phyloP scores from a whole-genome alignment of 2,329 filamentous ascomycete species.

The Sclerotinia trifoliorum region DNA sequence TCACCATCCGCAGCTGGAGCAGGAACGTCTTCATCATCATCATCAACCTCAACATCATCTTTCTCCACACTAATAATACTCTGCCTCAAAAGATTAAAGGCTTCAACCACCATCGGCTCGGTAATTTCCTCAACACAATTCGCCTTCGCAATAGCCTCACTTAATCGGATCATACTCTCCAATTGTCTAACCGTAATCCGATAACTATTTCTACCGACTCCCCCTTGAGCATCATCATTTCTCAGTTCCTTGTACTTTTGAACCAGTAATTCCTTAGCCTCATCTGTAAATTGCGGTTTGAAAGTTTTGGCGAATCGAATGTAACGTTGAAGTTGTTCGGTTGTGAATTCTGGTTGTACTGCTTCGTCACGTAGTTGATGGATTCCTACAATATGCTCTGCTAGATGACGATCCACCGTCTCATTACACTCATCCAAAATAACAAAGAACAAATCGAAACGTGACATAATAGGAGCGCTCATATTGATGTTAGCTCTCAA shows the following conservation, averaged over 20 bases:
- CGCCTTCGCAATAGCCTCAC: conserved; percentile 96
- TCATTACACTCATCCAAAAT: conserved; percentile 97
- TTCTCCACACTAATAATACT: conserved; percentile 98
- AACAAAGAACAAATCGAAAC: conserved; percentile 98
- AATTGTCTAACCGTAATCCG: conserved; percentile 95
- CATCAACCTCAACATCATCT: conserved; percentile 70
- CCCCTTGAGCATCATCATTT: conserved; percentile 89
- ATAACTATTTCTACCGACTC: conserved; percentile 91
- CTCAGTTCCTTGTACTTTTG: conserved; percentile 94
- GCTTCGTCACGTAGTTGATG: conserved; percentile 92
- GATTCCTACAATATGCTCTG: conserved; percentile 90
- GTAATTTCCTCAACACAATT: conserved; percentile 93
- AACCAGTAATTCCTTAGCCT: conserved; percentile 82
- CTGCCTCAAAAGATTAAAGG: conserved; percentile 85
- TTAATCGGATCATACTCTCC: conserved; percentile 91
- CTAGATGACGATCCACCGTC: conserved; percentile 82
- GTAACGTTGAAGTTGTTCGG: conserved; percentile 93
- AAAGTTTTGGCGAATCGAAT: conserved; percentile 96
- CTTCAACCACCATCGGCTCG: conserved; percentile 82
- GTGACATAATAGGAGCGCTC: conserved; percentile 98
- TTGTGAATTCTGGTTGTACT: conserved; percentile 89
- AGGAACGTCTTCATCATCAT: conserved; percentile 43
- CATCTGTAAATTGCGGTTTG: conserved; percentile 85
- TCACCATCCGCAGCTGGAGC: conserved; percentile 44
- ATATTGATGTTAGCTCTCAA: conserved; percentile 96